Conservation (phyloP, 306 rosid species). For the Prunus salicina region DNA sequence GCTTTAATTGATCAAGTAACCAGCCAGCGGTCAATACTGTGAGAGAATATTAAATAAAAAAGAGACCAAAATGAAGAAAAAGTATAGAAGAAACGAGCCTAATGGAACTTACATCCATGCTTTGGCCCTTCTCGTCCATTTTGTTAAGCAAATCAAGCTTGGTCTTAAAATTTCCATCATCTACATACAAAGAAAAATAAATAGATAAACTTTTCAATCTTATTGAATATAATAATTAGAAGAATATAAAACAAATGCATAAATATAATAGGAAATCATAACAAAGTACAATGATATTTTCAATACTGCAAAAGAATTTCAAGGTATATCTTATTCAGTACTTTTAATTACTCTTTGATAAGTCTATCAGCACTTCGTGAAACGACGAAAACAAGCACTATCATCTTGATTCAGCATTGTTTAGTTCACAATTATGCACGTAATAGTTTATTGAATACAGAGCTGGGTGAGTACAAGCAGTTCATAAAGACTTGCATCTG, state of each 20-base stretch:
- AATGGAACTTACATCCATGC: slow-evolving; percentile 43
- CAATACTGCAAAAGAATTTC: not conserved
- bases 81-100: not conserved
- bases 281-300: not conserved
- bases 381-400: not conserved
- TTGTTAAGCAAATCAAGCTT: slow-evolving; percentile 24
- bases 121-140: slow-evolving; percentile 37
- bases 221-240: not conserved
- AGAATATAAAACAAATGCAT: no score
- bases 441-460: not conserved
- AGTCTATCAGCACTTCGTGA: not conserved
- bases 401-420: not conserved
- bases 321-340: not conserved
- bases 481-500: not conserved
- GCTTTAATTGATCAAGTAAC: not conserved
- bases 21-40: not conserved
- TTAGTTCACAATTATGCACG: not conserved
- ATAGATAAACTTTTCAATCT: slow-evolving; percentile 1
- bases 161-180: slow-evolving; percentile 30
- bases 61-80: not conserved
- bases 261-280: not conserved
- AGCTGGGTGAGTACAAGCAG: not conserved
- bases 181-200: slow-evolving; percentile 29
- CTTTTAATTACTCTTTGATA: not conserved
- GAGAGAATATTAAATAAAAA: not conserved